Conservation (phyloP, 495 filamentous ascomycete genomes). For the Trichoderma reesei region DNA sequence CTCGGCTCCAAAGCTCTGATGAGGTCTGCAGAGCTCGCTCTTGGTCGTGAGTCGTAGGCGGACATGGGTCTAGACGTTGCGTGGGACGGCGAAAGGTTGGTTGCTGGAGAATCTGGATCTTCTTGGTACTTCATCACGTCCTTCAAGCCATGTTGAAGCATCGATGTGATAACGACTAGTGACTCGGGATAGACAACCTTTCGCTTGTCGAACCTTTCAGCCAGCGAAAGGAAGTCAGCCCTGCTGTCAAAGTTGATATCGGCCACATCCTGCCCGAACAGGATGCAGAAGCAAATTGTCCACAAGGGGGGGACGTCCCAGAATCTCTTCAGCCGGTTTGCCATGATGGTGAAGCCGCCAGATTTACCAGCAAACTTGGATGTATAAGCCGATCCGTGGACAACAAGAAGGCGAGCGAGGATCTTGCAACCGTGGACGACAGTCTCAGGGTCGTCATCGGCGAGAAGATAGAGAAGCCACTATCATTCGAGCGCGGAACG, state of each 20-base stretch:
- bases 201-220: conserved; percentile 58
- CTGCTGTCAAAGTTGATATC: conserved; percentile 61
- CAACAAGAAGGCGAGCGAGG: conserved; percentile 71
- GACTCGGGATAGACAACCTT: conserved; percentile 69
- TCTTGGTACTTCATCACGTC: conserved; percentile 53
- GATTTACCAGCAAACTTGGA: conserved; percentile 77
- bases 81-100: conserved; percentile 14
- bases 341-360: conserved; percentile 79
- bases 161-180: conserved; percentile 68
- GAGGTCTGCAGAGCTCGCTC: conserved; percentile 35
- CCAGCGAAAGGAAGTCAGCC: conserved; percentile 62
- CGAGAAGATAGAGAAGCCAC: conserved; percentile 93
- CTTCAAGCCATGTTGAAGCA: conserved; percentile 76
- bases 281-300: conserved; percentile 80
- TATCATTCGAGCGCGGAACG: conserved; percentile 22
- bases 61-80: background rate
- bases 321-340: conserved; percentile 70
- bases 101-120: conserved; percentile 44
- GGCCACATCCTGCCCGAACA: conserved; percentile 75
- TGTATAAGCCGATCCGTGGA: conserved; percentile 68
- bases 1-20: conserved; percentile 40
- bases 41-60: conserved; percentile 19
- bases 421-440: conserved; percentile 78
- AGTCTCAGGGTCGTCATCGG: conserved; percentile 74
- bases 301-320: conserved; percentile 81